Conservation (phyloP, 2,329 filamentous ascomycete species). For the Pseudomassariella vexata region DNA sequence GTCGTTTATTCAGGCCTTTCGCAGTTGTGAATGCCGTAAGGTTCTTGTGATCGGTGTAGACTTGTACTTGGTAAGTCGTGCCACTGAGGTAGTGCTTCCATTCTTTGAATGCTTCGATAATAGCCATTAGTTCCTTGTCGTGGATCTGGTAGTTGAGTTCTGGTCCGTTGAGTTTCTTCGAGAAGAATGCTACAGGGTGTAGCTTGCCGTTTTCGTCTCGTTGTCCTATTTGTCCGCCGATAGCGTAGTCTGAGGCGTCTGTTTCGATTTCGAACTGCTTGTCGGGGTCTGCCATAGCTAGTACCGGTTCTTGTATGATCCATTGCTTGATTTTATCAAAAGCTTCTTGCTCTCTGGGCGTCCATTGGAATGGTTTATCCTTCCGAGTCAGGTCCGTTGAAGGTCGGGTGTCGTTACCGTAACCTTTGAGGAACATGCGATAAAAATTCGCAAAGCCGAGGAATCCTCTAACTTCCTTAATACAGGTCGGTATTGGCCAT, state of each 20-base stretch:
- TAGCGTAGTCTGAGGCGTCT: constrained; percentile 1
- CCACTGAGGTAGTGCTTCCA: constrained; percentile 14
- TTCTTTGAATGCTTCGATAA: constrained; percentile 18
- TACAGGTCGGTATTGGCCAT: constrained; percentile 14
- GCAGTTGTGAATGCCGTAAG: constrained; percentile 7
- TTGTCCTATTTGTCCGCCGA: constrained; percentile 3
- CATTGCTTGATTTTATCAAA: constrained; percentile 1
- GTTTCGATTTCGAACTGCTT: constrained; percentile 4
- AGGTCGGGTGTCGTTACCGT: constrained; percentile 4
- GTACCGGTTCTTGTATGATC: constrained; percentile 6
- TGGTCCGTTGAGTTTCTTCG: too few species aligned
- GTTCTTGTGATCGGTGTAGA: constrained; percentile 17
- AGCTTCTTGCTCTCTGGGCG: too few species aligned
- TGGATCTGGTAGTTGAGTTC: constrained; percentile 18
- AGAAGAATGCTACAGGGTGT: constrained; percentile 7
- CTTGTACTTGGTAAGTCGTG: constrained; percentile 11
- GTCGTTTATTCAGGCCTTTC: constrained; percentile 4
- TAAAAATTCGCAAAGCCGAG: constrained; percentile 28
- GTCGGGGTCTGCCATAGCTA: constrained; percentile 6
- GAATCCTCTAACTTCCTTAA: constrained; percentile 18
- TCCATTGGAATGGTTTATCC: too few species aligned
- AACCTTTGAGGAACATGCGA: constrained; percentile 20
- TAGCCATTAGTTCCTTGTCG: constrained; percentile 17
- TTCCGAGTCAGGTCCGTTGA: too few species aligned
- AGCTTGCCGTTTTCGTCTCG: constrained; percentile 5